Conservation (phyloP, 345 rosid genomes). For the Cardiospermum halicacabum region DNA sequence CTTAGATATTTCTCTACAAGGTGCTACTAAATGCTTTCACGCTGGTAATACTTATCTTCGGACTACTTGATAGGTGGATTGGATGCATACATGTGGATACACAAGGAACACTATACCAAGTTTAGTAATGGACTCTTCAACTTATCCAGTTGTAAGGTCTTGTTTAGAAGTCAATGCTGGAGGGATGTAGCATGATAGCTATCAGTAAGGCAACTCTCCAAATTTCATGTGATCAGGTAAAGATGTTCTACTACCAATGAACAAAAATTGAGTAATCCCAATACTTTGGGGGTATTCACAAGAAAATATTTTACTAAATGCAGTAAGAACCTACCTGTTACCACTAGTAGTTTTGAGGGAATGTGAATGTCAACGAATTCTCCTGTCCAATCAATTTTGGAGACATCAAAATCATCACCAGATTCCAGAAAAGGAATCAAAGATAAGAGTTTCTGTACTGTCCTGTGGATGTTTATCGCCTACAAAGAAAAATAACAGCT, state of each 20-base stretch:
- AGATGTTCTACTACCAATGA: not conserved
- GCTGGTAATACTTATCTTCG: no score
- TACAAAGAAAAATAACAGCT: constrained; percentile 22
- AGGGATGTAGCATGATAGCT: constrained; percentile 23
- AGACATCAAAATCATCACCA: no score
- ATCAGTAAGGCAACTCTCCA: constrained; percentile 79
- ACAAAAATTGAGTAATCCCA: not conserved
- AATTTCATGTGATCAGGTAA: constrained; percentile 32
- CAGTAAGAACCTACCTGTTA: constrained; percentile 38
- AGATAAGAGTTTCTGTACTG: constrained; percentile 45
- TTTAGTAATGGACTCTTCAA: no score
- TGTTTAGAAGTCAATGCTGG: no score
- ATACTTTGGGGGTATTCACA: not conserved
- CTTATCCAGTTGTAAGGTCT: no score
- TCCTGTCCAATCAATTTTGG: no score
- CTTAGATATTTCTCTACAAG: not conserved
- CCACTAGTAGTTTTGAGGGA: constrained; percentile 51
- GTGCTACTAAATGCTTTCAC: not conserved
- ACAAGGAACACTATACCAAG: no score
- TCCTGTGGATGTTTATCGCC: constrained; percentile 63
- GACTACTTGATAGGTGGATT: no score
- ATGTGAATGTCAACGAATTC: constrained; percentile 44
- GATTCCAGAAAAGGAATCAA: no score
- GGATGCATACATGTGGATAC: no score
- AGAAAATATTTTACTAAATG: not conserved